Evolutionary conservation across 2,329 filamentous ascomycete species (phyloP).

Genomic region (Aspergillus oerlinghausenensis): DNA sequence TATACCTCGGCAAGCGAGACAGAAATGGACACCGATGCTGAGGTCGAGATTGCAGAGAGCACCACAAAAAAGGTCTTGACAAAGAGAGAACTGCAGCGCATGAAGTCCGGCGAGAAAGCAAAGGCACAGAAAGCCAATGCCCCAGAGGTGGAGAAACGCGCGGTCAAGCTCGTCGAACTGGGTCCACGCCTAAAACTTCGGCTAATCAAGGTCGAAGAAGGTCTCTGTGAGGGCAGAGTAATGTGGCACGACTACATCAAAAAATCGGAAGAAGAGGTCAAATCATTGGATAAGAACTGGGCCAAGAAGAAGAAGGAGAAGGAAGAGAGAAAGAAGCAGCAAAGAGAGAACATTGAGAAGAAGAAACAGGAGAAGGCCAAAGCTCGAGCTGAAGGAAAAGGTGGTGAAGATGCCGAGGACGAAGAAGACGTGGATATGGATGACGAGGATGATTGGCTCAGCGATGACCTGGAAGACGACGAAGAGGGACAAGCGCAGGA

Average conservation of each 20-base stretch:
- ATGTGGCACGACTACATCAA: conserved; percentile 97
- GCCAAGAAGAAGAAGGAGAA: conserved; percentile 73
- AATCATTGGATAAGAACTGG: conserved; percentile 78
- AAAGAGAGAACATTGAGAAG: conserved; percentile 84
- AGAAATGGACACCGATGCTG: conserved; percentile 88
- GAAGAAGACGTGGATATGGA: conserved; percentile 51
- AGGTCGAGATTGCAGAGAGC: conserved; percentile 73
- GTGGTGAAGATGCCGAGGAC: conserved; percentile 43
- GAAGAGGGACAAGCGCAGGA: conserved; percentile 34
- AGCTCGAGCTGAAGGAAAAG: conserved; percentile 38
- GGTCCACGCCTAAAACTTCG: conserved; percentile 85
- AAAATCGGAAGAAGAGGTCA: conserved; percentile 74
- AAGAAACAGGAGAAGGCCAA: conserved; percentile 66
- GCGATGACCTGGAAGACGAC: conserved; percentile 46
- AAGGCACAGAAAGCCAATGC: conserved; percentile 43
- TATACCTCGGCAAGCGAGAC: conserved; percentile 93
- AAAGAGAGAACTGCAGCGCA: conserved; percentile 47
- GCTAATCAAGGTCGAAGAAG: conserved; percentile 94
- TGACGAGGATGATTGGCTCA: conserved; percentile 51
- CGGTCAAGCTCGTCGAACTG: conserved; percentile 86
- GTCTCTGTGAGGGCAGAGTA: conserved; percentile 79
- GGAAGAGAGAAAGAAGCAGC: conserved; percentile 72
- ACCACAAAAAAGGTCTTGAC: conserved; percentile 51
- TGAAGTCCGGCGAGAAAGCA: conserved; percentile 41
- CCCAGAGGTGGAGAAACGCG: conserved; percentile 69